Evolutionary conservation across 2,329 filamentous ascomycete genomes (phyloP).

Genomic region (Arthrobotrys megalospora): DNA sequence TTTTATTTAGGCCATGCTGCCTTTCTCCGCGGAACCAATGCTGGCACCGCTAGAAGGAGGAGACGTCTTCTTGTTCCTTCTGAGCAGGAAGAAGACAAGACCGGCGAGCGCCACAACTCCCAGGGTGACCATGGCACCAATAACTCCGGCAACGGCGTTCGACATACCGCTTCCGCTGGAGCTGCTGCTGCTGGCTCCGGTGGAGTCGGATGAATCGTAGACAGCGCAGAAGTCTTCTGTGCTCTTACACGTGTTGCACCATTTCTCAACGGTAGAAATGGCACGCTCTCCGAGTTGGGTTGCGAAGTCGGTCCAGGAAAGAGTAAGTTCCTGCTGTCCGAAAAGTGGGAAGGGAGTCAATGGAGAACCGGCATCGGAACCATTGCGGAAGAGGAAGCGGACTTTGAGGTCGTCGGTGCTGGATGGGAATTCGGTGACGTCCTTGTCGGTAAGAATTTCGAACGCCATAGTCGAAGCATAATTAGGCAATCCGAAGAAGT

Average conservation of each 20-base stretch:
- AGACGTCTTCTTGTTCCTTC: slow-evolving; percentile 23
- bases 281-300: slow-evolving; percentile 58
- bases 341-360: slow-evolving; percentile 73
- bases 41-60: slow-evolving; percentile 32
- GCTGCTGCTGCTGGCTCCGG: slow-evolving; percentile 16
- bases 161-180: slow-evolving; percentile 37
- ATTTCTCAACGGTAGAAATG: slow-evolving; percentile 60
- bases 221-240: slow-evolving; percentile 59
- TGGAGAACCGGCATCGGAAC: slow-evolving; percentile 68
- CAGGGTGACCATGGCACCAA: slow-evolving; percentile 62
- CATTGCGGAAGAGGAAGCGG: slow-evolving; percentile 74
- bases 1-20: slow-evolving; percentile 23
- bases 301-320: slow-evolving; percentile 62
- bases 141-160: slow-evolving; percentile 62
- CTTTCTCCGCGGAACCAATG: slow-evolving; percentile 44
- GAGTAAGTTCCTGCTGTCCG: slow-evolving; percentile 50
- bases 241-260: slow-evolving; percentile 62
- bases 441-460: slow-evolving; percentile 75
- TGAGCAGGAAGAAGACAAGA: slow-evolving; percentile 59
- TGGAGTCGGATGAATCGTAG: slow-evolving; percentile 27
- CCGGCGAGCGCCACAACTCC: slow-evolving; percentile 46
- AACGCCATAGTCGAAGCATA: slow-evolving; percentile 87
- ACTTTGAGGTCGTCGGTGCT: slow-evolving; percentile 70
- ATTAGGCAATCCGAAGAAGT: slow-evolving; percentile 84
- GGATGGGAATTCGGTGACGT: slow-evolving; percentile 62